Evolutionary conservation across 345 rosid species (phyloP).

Genomic region (Acer yangbiense): DNA sequence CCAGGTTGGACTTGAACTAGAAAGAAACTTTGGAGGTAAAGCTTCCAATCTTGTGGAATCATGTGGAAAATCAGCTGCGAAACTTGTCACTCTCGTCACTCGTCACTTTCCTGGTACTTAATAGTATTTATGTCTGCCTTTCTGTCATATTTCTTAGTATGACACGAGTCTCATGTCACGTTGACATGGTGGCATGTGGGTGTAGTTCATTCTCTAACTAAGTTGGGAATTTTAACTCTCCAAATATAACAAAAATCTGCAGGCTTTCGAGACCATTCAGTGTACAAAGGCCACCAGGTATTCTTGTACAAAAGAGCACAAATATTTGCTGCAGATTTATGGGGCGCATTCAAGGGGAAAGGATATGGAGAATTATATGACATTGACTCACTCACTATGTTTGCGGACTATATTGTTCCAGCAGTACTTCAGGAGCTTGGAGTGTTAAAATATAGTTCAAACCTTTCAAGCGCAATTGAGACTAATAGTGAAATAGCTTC

Average conservation of each 20-base stretch:
- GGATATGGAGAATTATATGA: constrained; percentile 72
- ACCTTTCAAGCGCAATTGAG: constrained; percentile 49
- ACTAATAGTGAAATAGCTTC: constrained; percentile 52
- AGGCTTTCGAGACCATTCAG: constrained; percentile 81
- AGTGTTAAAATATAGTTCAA: constrained; percentile 64
- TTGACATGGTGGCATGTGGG: not conserved
- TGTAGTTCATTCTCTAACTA: not conserved
- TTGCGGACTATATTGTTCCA: constrained; percentile 82
- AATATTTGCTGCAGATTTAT: constrained; percentile 76
- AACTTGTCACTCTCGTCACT: constrained; percentile 70
- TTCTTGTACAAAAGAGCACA: constrained; percentile 85
- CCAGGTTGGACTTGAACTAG: constrained; percentile 75
- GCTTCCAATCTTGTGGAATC: constrained; percentile 71
- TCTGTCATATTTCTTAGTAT: not conserved
- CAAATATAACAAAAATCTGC: constrained; percentile 6
- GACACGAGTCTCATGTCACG: no score
- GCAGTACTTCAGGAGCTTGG: constrained; percentile 80
- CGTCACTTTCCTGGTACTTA: constrained; percentile 68
- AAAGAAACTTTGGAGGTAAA: constrained; percentile 67
- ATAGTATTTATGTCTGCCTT: not conserved
- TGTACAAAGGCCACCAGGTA: constrained; percentile 75
- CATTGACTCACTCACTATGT: constrained; percentile 66
- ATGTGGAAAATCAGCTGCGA: constrained; percentile 69
- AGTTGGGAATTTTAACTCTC: constrained; percentile 17
- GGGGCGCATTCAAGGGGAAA: constrained; percentile 83